These are phyloP conservation scores for Pseudozyma hubeiensis DNA, from an alignment of 1,284 basidiomycete genomes.

Conservation along the genomic window DNA sequence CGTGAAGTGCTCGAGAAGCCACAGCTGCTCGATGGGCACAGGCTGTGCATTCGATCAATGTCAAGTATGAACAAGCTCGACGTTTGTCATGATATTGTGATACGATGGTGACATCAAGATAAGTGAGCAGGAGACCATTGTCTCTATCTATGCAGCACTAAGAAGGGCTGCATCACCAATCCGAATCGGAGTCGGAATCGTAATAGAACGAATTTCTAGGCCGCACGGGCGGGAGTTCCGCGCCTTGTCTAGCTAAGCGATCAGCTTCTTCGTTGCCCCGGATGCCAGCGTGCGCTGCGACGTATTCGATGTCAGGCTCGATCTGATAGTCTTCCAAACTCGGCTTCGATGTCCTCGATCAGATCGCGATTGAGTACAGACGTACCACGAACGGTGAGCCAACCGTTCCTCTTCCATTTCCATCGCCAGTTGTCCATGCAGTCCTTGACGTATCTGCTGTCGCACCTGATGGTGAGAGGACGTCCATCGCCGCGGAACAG, in stretches of 20 bases:
- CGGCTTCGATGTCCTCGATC: conserved; percentile 75
- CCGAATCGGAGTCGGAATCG: too few species aligned
- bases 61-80: too few species aligned
- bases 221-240: too few species aligned
- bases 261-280: conserved; percentile 84
- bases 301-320: conserved; percentile 76
- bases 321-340: too few species aligned
- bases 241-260: conserved; percentile 14
- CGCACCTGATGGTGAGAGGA: conserved; percentile 77
- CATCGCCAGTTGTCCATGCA: conserved; percentile 76
- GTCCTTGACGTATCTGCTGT: conserved; percentile 15
- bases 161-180: neutral
- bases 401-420: conserved; percentile 75
- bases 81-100: too few species aligned
- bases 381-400: conserved; percentile 71
- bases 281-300: conserved; percentile 78
- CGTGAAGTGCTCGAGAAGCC: neutral
- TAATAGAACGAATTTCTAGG: too few species aligned
- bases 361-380: conserved; percentile 77
- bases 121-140: too few species aligned
- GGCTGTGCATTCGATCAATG: neutral
- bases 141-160: too few species aligned
- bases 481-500: conserved; percentile 72
- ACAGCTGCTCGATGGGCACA: neutral
- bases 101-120: too few species aligned